These are phyloP conservation scores for Pyrenophora teres DNA, from an alignment of 2,329 filamentous ascomycete genomes.

Conservation along the genomic window DNA sequence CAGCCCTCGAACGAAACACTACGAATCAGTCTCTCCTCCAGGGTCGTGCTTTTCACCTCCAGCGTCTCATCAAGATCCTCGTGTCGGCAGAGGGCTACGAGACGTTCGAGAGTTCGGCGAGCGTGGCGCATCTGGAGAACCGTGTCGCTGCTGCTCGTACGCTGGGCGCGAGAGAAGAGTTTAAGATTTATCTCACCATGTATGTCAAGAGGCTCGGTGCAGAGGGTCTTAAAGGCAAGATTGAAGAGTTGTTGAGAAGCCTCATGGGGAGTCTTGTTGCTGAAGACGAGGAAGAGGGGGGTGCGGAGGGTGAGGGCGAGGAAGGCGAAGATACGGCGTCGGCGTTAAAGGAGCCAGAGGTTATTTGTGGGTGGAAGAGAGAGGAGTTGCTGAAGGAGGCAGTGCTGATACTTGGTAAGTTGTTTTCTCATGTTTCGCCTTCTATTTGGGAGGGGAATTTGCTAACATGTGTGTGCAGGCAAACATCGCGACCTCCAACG, in stretches of 20 bases:
- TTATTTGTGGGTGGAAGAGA: conserved; percentile 90
- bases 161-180: conserved; percentile 86
- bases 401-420: conserved; percentile 82
- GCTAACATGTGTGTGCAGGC: conserved; percentile 57
- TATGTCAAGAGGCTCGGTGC: conserved; percentile 94
- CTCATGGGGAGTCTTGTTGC: conserved; percentile 72
- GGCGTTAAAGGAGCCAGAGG: conserved; percentile 60
- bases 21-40: conserved; percentile 91
- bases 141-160: conserved; percentile 86
- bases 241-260: conserved; percentile 86
- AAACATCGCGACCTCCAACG: conserved; percentile 96
- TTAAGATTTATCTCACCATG: conserved; percentile 94
- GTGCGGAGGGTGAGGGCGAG: conserved; percentile 63
- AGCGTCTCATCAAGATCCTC: conserved; percentile 86
- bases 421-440: background rate
- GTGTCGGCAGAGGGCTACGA: conserved; percentile 90
- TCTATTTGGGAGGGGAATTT: too few species aligned
- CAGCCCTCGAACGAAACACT: conserved; percentile 89
- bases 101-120: conserved; percentile 86
- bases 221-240: conserved; percentile 83
- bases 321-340: conserved; percentile 56
- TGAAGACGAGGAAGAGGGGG: conserved; percentile 63
- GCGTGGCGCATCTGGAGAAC: conserved; percentile 93
- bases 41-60: conserved; percentile 87
- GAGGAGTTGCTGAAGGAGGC: conserved; percentile 87